Base-by-base conservation (phyloP, 2,329 filamentous ascomycete species). In the Chaetomiaceae sp. region DNA sequence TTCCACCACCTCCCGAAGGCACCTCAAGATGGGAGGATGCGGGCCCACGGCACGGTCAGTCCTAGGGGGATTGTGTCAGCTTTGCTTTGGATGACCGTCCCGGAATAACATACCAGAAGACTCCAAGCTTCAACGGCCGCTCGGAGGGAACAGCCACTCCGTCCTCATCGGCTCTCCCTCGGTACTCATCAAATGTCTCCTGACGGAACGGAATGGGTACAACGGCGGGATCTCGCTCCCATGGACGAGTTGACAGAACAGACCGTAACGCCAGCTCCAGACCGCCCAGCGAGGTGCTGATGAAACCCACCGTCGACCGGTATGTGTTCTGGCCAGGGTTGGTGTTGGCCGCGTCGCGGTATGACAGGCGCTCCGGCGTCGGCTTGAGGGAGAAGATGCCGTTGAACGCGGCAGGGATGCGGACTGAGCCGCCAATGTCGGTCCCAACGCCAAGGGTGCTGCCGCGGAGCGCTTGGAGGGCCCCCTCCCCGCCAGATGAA, bases 121-220 rank as follows among this genome's bases (percentile, higher is more conserved):
- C 66, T 0, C 74, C 83, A 61, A 87, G 79, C 3, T 75, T 71
- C 17, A 87, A 70, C 8, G 25, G 25, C 25, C 9, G 5, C 9
- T 27, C 25, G 25, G 25, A 27, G 25, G 9, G 25, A 9, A 27
- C 9, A 6, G 9, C 25, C 25, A 27, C 25, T 9, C 25, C 25
- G 25, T 27, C 25, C 25, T 27, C 9, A 9, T 27, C 25, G 25
- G 60, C 63, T 1, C 68, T 66, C 3, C 63, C 64, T 14, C 69
- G 63, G 19, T 77, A 72, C 2, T 75, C 65, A 11, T 74, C 66
- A 2, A 68, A 50, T 3, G 75, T 59, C 0, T 79, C 72, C 22
- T 76, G 68, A 2, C 84, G 76, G 79, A 84, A 89, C 0, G 85
- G 85, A 1, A 89, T 72, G 19, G 86, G 82, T 37, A 82, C 69